Conservation (phyloP, 2,329 filamentous ascomycete genomes). For the Thermoascus crustaceus region DNA sequence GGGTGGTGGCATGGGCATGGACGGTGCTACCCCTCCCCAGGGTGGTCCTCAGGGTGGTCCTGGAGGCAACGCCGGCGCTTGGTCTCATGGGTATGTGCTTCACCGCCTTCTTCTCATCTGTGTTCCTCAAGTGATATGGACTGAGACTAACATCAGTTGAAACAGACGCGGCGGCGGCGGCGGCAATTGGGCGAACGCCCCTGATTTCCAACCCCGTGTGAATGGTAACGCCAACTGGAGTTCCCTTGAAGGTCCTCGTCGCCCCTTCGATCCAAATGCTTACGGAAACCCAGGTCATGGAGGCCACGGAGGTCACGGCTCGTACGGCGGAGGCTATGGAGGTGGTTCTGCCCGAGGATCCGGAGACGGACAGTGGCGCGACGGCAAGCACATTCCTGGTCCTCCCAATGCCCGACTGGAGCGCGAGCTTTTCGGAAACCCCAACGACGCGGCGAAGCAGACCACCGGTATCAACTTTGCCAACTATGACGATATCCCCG, state of each 20-base stretch:
- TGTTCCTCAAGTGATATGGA: no score
- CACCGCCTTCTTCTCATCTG: neutral
- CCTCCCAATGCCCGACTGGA: constrained; percentile 81
- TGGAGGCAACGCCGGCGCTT: constrained; percentile 26
- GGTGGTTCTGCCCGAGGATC: constrained; percentile 63
- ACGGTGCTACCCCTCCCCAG: constrained; percentile 26
- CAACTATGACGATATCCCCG: constrained; percentile 99
- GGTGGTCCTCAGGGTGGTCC: constrained; percentile 16
- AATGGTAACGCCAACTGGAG: constrained; percentile 34
- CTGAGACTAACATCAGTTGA: no score
- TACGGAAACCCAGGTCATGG: constrained; percentile 54
- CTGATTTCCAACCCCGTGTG: constrained; percentile 46
- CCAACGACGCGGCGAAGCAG: constrained; percentile 89
- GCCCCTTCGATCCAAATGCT: constrained; percentile 51
- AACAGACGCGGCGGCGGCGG: constrained; percentile 20
- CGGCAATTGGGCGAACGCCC: constrained; percentile 49
- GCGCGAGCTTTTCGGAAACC: constrained; percentile 86
- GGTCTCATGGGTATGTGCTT: constrained; percentile 20
- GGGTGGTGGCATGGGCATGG: constrained; percentile 28
- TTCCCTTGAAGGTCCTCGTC: constrained; percentile 29
- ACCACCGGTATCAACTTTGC: constrained; percentile 99
- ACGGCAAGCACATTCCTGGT: constrained; percentile 91
- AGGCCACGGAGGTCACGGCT: constrained; percentile 26
- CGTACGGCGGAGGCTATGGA: constrained; percentile 27
- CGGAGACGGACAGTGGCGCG: constrained; percentile 91